Base-by-base conservation (phyloP, 352 stramenopile species). In the Phytophthora multivora region DNA sequence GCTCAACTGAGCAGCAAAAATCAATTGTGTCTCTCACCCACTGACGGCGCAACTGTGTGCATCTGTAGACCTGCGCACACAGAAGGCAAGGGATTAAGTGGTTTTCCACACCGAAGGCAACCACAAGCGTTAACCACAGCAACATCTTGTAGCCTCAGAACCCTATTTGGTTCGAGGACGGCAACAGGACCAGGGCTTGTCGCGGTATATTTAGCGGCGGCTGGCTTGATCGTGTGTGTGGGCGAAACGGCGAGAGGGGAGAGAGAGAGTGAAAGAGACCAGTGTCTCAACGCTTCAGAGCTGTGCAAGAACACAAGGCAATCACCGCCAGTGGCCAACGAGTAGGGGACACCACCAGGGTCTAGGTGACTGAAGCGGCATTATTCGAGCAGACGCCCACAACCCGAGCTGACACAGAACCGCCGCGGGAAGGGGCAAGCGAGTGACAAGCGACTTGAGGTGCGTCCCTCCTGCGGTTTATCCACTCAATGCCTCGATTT, bases 281-380 rank as follows among this genome's bases (percentile, higher is more conserved):
- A 53, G 26, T 51, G 48, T 54, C 41, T 43, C 41, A 69, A 58
- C 43, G 38, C 48, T 62, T 23, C 30, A 59, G n/a, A 16, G 39
- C 23, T 40, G 36, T 25, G 25, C 28, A 40, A 46, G 18, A 26
- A 55, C 58, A 59, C 39, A 56, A 56, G 58, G 28, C 48, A 59
- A 65, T 49, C 47, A 52, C 21, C 10, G 23, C 54, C 46, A 59
- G 43, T 65, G 48, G 63, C 35, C 54, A 60, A 75, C 64, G 51
- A 74, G 59, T 69, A 75, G 59, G 64, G 68, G 65, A 75, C 40
- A 39, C 25, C 42, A 35, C 18, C 33, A 16, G 71, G 59, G 74
- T 70, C 46, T 83, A 83, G 74, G 74, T 83, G 74, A 79, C 57
- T 41, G 51, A 75, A 75, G 59, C 55, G 73, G 41, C 73, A 77